Conservation (phyloP, 352 stramenopile genomes). For the Phytopythium mirpurense region DNA sequence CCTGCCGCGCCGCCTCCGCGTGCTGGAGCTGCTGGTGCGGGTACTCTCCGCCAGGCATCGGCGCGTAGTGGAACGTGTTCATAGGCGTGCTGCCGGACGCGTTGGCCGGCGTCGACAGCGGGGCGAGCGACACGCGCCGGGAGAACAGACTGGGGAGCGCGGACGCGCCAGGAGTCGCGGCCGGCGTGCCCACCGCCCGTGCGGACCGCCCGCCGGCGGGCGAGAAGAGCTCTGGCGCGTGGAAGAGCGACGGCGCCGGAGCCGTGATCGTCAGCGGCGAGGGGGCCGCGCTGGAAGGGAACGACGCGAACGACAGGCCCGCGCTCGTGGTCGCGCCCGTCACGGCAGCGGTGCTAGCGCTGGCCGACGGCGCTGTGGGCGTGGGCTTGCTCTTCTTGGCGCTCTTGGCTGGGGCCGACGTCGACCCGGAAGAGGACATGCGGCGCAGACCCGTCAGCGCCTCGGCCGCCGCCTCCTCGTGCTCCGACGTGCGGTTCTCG, state of each 20-base stretch:
- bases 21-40: neutral
- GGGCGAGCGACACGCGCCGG: slow-evolving; percentile 28
- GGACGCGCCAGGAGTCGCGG: slow-evolving; percentile 8
- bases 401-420: neutral
- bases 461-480: slow-evolving; percentile 65
- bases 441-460: slow-evolving; percentile 63
- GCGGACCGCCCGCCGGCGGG: slow-evolving; percentile 5
- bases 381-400: neutral
- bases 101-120: slow-evolving; percentile 23
- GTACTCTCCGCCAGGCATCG: neutral
- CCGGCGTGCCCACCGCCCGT: slow-evolving; percentile 16
- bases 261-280: slow-evolving; percentile 46
- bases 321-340: slow-evolving; percentile 16
- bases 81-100: neutral
- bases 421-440: slow-evolving; percentile 1
- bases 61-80: slow-evolving; percentile 1
- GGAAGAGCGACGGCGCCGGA: slow-evolving; percentile 29
- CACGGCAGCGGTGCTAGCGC: neutral
- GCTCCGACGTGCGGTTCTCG: slow-evolving; percentile 21
- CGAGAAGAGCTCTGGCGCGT: slow-evolving; percentile 29
- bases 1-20: slow-evolving; percentile 1
- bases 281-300: slow-evolving; percentile 12
- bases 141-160: slow-evolving; percentile 48
- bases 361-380: slow-evolving; percentile 6
- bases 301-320: slow-evolving; percentile 23